phyloP scores from a whole-genome alignment of 768 basidiomycete genomes.

The Tremella yokohamensis region DNA sequence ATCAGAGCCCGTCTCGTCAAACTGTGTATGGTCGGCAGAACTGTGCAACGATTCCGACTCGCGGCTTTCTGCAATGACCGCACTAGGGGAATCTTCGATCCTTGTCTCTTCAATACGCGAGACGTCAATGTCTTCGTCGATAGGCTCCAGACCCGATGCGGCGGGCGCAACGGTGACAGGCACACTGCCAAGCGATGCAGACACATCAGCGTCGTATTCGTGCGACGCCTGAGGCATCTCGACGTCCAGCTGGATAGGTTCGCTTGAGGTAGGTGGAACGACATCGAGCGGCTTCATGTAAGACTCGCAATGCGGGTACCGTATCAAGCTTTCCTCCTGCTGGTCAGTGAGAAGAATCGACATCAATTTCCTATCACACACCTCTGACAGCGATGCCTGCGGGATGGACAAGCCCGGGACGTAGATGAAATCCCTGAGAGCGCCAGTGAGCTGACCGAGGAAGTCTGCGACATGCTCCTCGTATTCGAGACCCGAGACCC shows the following conservation, averaged over 20 bases:
- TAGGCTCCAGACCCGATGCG: too few relatives aligned
- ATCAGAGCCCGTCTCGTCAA: constrained; percentile 12
- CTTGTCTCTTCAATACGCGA: not conserved
- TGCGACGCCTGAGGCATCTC: constrained; percentile 4
- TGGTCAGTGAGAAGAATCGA: too few relatives aligned
- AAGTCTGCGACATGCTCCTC: constrained; percentile 31
- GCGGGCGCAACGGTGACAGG: too few relatives aligned
- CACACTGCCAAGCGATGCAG: constrained; percentile 11
- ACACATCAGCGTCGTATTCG: constrained; percentile 41
- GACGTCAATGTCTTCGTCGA: constrained; percentile 2
- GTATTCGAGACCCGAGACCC: constrained; percentile 9
- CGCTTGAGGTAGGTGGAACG: not conserved
- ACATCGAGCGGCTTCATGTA: not conserved
- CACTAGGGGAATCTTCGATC: too few relatives aligned
- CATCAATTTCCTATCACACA: too few relatives aligned
- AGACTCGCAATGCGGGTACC: constrained; percentile 26
- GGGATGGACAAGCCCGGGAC: constrained; percentile 20
- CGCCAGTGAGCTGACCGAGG: constrained; percentile 25
- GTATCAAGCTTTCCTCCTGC: constrained; percentile 30
- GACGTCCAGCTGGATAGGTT: not conserved
- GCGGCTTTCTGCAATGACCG: too few relatives aligned
- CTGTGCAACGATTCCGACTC: too few relatives aligned
- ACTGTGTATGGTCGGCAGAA: too few relatives aligned
- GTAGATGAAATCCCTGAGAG: constrained; percentile 36
- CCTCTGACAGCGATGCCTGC: constrained; percentile 15